Evolutionary conservation across 345 rosid genomes (phyloP).

Genomic region (Lagerstroemia speciosa): DNA sequence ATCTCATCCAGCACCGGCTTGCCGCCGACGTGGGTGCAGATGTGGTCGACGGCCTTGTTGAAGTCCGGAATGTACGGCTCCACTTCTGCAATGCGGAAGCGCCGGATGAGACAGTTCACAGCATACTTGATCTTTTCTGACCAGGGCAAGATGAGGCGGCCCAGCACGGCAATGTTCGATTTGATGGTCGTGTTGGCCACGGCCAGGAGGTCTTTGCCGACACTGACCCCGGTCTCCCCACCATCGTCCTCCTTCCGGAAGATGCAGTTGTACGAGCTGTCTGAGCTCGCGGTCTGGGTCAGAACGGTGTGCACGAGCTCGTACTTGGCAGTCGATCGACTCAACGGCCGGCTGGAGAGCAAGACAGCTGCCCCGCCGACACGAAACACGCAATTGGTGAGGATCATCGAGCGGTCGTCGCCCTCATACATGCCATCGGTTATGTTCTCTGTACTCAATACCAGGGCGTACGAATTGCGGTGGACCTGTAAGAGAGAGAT

Average conservation of each 20-base stretch:
- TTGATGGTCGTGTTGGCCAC: constrained; percentile 17
- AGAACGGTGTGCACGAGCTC: constrained; percentile 16
- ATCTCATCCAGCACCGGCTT: constrained; percentile 22
- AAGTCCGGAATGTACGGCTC: constrained; percentile 16
- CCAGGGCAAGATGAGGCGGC: constrained; percentile 16
- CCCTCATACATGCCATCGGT: constrained; percentile 19
- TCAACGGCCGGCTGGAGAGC: constrained; percentile 15
- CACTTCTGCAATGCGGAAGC: neutral
- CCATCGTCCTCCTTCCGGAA: constrained; percentile 17
- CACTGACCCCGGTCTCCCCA: constrained; percentile 13
- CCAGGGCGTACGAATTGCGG: constrained; percentile 17
- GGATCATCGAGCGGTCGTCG: constrained; percentile 23
- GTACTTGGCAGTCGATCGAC: constrained; percentile 10
- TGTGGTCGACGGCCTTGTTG: constrained; percentile 19
- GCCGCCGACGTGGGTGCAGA: constrained; percentile 25
- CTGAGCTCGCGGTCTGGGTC: constrained; percentile 17
- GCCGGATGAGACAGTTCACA: neutral
- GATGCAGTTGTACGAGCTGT: constrained; percentile 20
- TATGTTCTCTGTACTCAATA: constrained; percentile 23
- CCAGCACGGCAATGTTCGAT: constrained; percentile 11
- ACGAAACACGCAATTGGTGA: constrained; percentile 24
- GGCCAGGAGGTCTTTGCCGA: constrained; percentile 14
- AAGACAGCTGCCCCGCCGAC: constrained; percentile 24
- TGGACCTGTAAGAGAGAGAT: constrained; percentile 6
- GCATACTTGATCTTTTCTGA: constrained; percentile 9